These are phyloP conservation scores for Pisolithus marmoratus DNA, from an alignment of 768 basidiomycete species.

Conservation along the genomic window DNA sequence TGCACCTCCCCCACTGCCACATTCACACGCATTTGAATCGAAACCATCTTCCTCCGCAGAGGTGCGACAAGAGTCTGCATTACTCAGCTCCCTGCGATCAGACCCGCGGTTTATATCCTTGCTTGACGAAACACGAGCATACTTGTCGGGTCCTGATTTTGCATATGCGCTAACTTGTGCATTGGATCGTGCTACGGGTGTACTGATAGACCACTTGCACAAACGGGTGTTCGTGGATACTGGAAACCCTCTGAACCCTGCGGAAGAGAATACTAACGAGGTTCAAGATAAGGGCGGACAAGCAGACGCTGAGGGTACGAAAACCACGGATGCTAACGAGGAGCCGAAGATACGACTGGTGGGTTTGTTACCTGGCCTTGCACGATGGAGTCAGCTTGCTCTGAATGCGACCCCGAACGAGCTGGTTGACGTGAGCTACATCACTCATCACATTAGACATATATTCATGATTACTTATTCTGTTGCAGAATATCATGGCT, in stretches of 20 bases:
- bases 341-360: conserved; percentile 64
- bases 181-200: conserved; percentile 62
- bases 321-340: conserved; percentile 13
- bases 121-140: conserved; percentile 59
- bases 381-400: conserved; percentile 66
- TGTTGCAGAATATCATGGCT: conserved; percentile 50
- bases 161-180: conserved; percentile 62
- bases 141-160: conserved; percentile 67
- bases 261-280: conserved; percentile 8
- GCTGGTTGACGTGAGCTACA: conserved; percentile 67
- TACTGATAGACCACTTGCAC: conserved; percentile 60
- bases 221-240: conserved; percentile 52
- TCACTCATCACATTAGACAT: neutral
- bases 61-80: neutral
- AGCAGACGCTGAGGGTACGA: conserved; percentile 8
- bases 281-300: conserved; percentile 10
- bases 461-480: neutral
- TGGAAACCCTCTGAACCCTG: conserved; percentile 6
- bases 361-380: conserved; percentile 72
- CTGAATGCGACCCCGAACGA: conserved; percentile 71
- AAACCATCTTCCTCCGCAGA: neutral
- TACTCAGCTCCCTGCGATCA: neutral
- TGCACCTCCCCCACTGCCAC: conserved; percentile 21
- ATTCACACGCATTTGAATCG: neutral
- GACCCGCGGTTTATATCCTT: conserved; percentile 51